Evolutionary conservation across 73 alveolate species (phyloP).

Genomic region (Tetrahymena thermophila): DNA sequence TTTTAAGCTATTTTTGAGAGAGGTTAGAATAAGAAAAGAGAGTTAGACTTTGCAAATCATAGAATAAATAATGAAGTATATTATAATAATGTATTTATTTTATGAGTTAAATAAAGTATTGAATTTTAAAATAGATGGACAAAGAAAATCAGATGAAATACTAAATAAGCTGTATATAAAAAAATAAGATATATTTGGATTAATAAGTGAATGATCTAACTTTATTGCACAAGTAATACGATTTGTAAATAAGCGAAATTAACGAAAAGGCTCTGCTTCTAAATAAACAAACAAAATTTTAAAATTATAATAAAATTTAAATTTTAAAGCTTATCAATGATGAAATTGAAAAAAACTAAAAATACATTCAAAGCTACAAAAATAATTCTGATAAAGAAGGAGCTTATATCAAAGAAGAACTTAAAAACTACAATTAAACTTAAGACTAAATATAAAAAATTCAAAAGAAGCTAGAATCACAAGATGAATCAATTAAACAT

Average conservation of each 20-base stretch:
- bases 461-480: neutral
- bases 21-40: neutral
- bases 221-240: neutral
- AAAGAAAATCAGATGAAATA: neutral
- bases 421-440: neutral
- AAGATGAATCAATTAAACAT: neutral
- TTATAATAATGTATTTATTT: neutral
- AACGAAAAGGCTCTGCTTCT: neutral
- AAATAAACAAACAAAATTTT: neutral
- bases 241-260: neutral
- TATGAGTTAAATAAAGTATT: neutral
- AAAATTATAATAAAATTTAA: neutral
- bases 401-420: neutral
- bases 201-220: neutral
- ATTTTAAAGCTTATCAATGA: neutral
- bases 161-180: neutral
- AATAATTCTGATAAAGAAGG: neutral
- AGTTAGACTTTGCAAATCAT: neutral
- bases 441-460: neutral
- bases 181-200: neutral
- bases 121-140: neutral
- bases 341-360: neutral
- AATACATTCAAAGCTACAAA: neutral
- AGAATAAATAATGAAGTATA: neutral
- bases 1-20: neutral